A percentile compares a stretch with the other conserved stretches of the same genome.
Evolutionary conservation across 331 rosid genomes (phyloP).

Genomic region (Telfairia occidentalis): DNA sequence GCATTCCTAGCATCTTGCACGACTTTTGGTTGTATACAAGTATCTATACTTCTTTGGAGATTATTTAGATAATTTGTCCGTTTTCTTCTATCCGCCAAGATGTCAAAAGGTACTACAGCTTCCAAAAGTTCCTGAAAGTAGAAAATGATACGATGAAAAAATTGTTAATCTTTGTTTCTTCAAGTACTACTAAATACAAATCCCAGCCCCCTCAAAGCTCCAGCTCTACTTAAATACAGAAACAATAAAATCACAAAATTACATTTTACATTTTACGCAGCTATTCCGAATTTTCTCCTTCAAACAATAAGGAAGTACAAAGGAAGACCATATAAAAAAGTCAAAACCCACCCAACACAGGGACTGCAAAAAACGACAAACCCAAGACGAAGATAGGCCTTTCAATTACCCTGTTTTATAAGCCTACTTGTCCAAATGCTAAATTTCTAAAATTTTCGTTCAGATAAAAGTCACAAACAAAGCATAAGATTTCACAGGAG

Average conservation of each 20-base stretch:
- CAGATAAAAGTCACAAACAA: not conserved
- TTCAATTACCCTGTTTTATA: not conserved
- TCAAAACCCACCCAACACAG: not conserved
- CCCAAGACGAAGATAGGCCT: not conserved
- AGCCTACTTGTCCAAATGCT: not conserved
- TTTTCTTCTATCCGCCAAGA: constrained; percentile 65
- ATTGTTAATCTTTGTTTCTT: constrained; percentile 5
- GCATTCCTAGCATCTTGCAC: constrained; percentile 77
- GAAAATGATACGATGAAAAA: not conserved
- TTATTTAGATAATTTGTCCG: constrained; percentile 49
- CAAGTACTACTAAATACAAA: not conserved
- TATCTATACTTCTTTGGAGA: constrained; percentile 33
- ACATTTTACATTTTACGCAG: not conserved
- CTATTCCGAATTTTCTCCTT: not conserved
- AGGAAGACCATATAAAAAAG: not conserved
- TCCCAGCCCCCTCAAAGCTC: not conserved
- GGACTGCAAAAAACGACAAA: not conserved
- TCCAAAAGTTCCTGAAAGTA: constrained; percentile 79
- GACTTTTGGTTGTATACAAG: constrained; percentile 54
- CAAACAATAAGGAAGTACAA: not conserved
- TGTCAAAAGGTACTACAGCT: constrained; percentile 86
- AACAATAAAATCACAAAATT: not conserved
- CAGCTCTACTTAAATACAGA: not conserved
- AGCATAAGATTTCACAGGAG: not conserved
- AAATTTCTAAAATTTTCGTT: not conserved